Base-by-base conservation (phyloP, 257 asterid genomes). In the Orobanche coerulescens region DNA sequence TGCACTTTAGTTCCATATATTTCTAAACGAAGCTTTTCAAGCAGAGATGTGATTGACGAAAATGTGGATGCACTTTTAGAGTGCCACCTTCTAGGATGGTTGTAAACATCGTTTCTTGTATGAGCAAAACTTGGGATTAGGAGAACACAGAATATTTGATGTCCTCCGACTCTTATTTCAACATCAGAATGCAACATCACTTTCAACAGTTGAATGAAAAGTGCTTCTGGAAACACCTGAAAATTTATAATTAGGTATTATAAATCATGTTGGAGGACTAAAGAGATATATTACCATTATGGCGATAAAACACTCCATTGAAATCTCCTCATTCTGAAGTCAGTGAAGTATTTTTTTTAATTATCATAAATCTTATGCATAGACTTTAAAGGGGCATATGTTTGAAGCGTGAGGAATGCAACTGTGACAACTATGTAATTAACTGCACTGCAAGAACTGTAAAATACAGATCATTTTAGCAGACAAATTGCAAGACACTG, bases 11-110 rank as follows among this genome's bases (percentile, higher is more conserved):
- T 56, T 58, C 84, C 83, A 44, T 84, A 69, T 55, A 81, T 81
- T 71, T 82, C 99, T 69, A 80, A 77, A 11, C 95, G 89, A 52
- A 93, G 99, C 81, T 90, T 93, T 76, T 93, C 96, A 31, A 93
- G 96, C 59, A 89, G 85, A 65, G 92, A 81, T 26, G 94, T 76
- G 51, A 89, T 80, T 20, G 99, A 86, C 73, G 90, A 81, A 78
- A 76, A 86, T 4, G 96, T 85, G 7, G 99, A 89, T 44, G 87
- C 71, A 55, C 80, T 75, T 66, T 69, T 83, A 48, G 94, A 75
- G 55, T 85, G 83, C 80, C 81, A 74, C 80, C 78, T 81, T 69
- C 74, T 91, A 28, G 85, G 84, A 60, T 87, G 75, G 70, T 75
- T 70, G 20, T 81, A 68, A 60, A 46, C 79, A 44, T 82, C 91